Conservation (phyloP, 139 green algal species). For the Picochlorum sp. region DNA sequence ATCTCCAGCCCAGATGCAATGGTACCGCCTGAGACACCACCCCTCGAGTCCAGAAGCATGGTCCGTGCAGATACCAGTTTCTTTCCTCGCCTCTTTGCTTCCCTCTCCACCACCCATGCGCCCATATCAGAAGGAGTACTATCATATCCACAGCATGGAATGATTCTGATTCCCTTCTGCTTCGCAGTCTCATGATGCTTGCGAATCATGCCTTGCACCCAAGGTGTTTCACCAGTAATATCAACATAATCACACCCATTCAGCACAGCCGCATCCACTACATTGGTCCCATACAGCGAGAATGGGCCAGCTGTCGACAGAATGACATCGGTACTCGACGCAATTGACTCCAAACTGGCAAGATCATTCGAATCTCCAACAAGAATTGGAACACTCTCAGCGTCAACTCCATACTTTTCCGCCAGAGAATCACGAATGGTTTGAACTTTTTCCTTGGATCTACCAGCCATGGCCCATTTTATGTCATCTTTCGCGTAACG, state of each 20-base stretch:
- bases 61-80: constrained; percentile 26
- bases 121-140: constrained; percentile 77
- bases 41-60: constrained; percentile 22
- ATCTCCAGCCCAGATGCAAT: constrained; percentile 27
- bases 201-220: constrained; percentile 52
- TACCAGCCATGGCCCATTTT: constrained; percentile 72
- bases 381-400: constrained; percentile 56
- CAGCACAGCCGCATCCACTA: constrained; percentile 67
- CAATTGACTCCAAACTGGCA: constrained; percentile 40
- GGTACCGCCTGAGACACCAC: constrained; percentile 55
- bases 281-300: constrained; percentile 46
- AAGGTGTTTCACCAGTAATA: constrained; percentile 76
- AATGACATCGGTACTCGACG: constrained; percentile 52
- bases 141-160: constrained; percentile 84
- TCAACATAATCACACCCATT: constrained; percentile 76
- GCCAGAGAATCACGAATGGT: constrained; percentile 30
- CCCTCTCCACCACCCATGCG: constrained; percentile 39
- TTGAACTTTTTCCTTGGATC: constrained; percentile 65
- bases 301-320: constrained; percentile 63
- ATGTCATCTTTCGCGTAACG: constrained; percentile 49
- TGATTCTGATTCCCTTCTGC: constrained; percentile 40
- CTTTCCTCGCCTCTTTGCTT: constrained; percentile 44
- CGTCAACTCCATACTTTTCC: constrained; percentile 14
- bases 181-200: constrained; percentile 47
- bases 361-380: constrained; percentile 50